These are phyloP conservation scores for Zygoascus bituminiphila DNA, from an alignment of 805 yeast genomes.

Conservation along the genomic window DNA sequence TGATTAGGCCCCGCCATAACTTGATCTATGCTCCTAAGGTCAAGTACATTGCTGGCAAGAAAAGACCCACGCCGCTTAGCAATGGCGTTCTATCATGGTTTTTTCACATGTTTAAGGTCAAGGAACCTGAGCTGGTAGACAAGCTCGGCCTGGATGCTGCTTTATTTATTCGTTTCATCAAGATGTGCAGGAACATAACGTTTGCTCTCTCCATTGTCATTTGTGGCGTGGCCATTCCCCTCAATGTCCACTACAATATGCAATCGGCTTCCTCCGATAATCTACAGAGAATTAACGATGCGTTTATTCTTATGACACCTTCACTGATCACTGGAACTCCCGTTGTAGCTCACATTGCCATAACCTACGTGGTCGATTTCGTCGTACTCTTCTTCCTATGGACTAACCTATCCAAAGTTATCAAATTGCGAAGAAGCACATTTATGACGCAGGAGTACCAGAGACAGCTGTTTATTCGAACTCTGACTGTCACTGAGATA, in stretches of 20 bases:
- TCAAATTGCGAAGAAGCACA: slow-evolving; percentile 20
- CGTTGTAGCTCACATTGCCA: slow-evolving; percentile 28
- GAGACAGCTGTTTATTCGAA: slow-evolving; percentile 22
- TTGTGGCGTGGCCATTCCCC: slow-evolving; percentile 29
- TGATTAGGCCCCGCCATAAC: slow-evolving; percentile 26
- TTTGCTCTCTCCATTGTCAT: slow-evolving; percentile 28
- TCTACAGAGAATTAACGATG: slow-evolving; percentile 24
- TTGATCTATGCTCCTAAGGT: slow-evolving; percentile 29
- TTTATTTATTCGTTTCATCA: slow-evolving; percentile 24
- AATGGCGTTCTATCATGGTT: slow-evolving; percentile 22
- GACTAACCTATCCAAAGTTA: slow-evolving; percentile 21
- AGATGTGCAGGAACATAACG: slow-evolving; percentile 25
- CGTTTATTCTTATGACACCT: slow-evolving; percentile 31
- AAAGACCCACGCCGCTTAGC: slow-evolving; percentile 16
- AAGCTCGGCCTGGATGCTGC: slow-evolving; percentile 31
- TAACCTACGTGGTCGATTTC: slow-evolving; percentile 26
- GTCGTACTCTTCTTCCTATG: slow-evolving; percentile 24
- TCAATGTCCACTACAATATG: slow-evolving; percentile 29
- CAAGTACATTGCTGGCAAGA: slow-evolving; percentile 10
- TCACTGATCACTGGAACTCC: slow-evolving; percentile 25
- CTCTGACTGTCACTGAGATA: slow-evolving; percentile 28
- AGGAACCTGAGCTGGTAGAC: slow-evolving; percentile 22
- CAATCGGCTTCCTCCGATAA: slow-evolving; percentile 17
- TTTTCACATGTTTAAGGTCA: slow-evolving; percentile 12
- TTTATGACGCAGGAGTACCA: slow-evolving; percentile 21